These are phyloP conservation scores for Malassezia cuniculi DNA, from an alignment of 1,284 basidiomycete genomes.

Conservation along the genomic window DNA sequence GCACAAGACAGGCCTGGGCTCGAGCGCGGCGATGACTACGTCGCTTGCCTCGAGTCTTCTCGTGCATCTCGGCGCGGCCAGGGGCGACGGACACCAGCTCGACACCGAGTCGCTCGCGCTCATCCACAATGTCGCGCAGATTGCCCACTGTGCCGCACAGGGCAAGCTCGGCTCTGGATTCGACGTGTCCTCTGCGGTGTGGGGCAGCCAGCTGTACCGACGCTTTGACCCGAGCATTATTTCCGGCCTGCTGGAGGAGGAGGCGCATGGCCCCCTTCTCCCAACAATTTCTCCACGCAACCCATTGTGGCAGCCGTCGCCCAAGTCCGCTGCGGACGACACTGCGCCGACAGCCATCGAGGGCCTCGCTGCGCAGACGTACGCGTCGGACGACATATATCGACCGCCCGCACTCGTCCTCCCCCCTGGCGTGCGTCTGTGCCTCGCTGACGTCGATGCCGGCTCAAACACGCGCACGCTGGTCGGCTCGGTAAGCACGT, in stretches of 20 bases:
- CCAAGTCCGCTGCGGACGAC: background rate
- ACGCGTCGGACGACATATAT: background rate
- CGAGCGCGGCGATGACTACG: conserved; percentile 90
- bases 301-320: conserved; percentile 31
- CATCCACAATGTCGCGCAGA: conserved; percentile 88
- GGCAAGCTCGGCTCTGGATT: conserved; percentile 97
- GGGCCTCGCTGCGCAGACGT: background rate
- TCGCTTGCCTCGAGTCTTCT: conserved; percentile 78
- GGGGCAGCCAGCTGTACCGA: conserved; percentile 83
- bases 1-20: conserved; percentile 95
- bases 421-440: conserved; percentile 32
- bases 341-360: conserved; percentile 7
- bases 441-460: conserved; percentile 42
- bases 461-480: conserved; percentile 41
- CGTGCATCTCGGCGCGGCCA: conserved; percentile 53
- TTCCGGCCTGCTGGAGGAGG: conserved; percentile 2
- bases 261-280: conserved; percentile 16
- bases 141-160: conserved; percentile 88
- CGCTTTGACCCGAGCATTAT: conserved; percentile 59
- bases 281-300: conserved; percentile 29
- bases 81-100: conserved; percentile 17
- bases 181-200: conserved; percentile 85
- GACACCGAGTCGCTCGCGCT: conserved; percentile 25
- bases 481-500: conserved; percentile 36
- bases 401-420: conserved; percentile 33